A percentile compares a stretch with the other conserved stretches of the same genome.
Conservation (phyloP, 2,329 filamentous ascomycete species). For the Fusarium lateritium region DNA sequence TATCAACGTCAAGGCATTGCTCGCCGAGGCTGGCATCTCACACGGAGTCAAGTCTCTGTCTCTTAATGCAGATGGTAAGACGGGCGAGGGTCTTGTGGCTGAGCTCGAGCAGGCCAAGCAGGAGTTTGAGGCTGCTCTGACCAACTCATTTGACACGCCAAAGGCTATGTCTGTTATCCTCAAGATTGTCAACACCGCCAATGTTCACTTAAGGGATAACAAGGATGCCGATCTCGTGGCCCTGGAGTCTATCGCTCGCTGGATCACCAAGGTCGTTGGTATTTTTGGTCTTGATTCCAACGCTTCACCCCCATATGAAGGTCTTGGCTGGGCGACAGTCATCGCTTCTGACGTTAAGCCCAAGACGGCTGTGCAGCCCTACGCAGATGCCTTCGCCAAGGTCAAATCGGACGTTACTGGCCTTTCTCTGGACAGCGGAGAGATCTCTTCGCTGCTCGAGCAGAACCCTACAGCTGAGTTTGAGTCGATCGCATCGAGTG, state of each 20-base stretch:
- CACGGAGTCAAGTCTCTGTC: slow-evolving; percentile 57
- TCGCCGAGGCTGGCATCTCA: slow-evolving; percentile 61
- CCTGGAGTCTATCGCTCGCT: slow-evolving; percentile 75
- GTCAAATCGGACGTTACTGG: slow-evolving; percentile 63
- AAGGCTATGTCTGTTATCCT: slow-evolving; percentile 83
- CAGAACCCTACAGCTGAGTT: slow-evolving; percentile 64
- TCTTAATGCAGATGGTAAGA: slow-evolving; percentile 52
- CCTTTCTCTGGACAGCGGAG: slow-evolving; percentile 65
- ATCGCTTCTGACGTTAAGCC: slow-evolving; percentile 61
- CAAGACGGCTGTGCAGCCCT: slow-evolving; percentile 63
- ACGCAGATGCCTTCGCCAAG: slow-evolving; percentile 60
- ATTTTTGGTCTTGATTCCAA: slow-evolving; percentile 85
- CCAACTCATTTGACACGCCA: slow-evolving; percentile 91
- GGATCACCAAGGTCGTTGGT: slow-evolving; percentile 86
- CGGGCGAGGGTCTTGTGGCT: slow-evolving; percentile 53
- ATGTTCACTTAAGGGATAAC: slow-evolving; percentile 69
- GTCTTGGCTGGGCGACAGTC: slow-evolving; percentile 68
- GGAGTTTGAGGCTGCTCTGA: slow-evolving; percentile 72
- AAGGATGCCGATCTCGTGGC: slow-evolving; percentile 63
- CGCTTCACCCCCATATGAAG: slow-evolving; percentile 67
- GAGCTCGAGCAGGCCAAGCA: slow-evolving; percentile 68
- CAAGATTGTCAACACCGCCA: slow-evolving; percentile 83
- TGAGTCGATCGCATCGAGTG: slow-evolving; percentile 59
- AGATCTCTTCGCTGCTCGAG: slow-evolving; percentile 60
- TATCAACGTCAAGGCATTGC: slow-evolving; percentile 68